Evolutionary conservation across 257 asterid species (phyloP), one percentile per base, ranked within the genome.

Genomic region (Solanum acaule): DNA sequence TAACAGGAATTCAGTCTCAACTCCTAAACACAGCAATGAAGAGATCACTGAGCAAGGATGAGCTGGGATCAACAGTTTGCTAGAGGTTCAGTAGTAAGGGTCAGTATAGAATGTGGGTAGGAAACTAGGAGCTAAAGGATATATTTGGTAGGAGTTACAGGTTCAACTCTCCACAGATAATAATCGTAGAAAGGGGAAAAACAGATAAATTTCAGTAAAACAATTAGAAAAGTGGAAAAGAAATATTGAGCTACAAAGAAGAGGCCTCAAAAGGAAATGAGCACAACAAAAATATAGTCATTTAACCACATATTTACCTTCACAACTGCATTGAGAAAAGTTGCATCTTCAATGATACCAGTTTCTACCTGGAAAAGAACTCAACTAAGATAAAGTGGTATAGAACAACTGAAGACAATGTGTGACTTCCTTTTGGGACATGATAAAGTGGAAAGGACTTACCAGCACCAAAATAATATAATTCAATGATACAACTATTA

Each of bases 281-380:
- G 86, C 27, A 18, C 12, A 46, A 29, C 12, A 46, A 49, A 25
- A 25, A 49, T 18, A 49, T 10, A 6, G 70, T 7, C 44, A 49
- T 49, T 82, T 49, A 82, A 29, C 86, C 70, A 31, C 44, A 72
- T 46, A 76, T 7, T 16, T 88, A 96, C 99, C 99, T 96, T 96
- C 29, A 96, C 99, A 86, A 96, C 99, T 85, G 98, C 98, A 87
- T 92, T 94, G 46, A 96, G 95, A 90, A 92, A 94, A 89, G 95
- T 85, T 29, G 98, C 94, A 90, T 95, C 93, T 63, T 95, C 98
- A 91, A 96, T 93, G 90, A 91, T 91, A 84, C 94, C 90, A 44
- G 95, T 88, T 86, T 93, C 97, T 88, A 92, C 94, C 98, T 95
- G 95, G 84, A 86, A 93, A 90, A 86, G 34, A 84, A 73, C 34